Percentiles rank a stretch among this genome's conserved stretches.
Evolutionary conservation across 2,329 filamentous ascomycete genomes (phyloP).

Genomic region (Aspergillus japonicus): DNA sequence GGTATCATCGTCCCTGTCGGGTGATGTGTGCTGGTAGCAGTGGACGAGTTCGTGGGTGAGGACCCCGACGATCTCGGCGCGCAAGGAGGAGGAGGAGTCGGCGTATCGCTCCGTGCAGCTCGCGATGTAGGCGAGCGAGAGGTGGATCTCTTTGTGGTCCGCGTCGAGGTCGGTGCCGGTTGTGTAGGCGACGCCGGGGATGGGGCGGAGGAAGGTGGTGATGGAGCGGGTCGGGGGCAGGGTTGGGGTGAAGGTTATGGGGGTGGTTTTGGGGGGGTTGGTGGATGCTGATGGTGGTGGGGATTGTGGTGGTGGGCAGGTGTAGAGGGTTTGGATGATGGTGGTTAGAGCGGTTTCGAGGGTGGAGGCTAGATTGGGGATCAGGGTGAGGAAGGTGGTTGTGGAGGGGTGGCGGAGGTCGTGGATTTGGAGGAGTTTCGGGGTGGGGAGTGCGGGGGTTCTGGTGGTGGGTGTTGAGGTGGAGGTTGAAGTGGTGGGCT

Average conservation of each 20-base stretch:
- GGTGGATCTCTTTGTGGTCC: slow-evolving; percentile 91
- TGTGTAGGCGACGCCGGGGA: slow-evolving; percentile 87
- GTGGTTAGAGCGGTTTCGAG: slow-evolving; percentile 63
- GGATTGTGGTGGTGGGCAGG: slow-evolving; percentile 10
- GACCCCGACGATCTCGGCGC: slow-evolving; percentile 73
- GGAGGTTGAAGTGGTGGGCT: slow-evolving; percentile 25
- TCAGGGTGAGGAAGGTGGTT: slow-evolving; percentile 61
- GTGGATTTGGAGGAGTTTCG: slow-evolving; percentile 37
- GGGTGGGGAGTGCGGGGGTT: slow-evolving; percentile 20
- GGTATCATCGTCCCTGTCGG: slow-evolving; percentile 30
- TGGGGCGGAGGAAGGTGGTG: slow-evolving; percentile 74
- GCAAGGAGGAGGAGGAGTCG: slow-evolving; percentile 24
- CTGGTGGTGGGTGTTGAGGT: slow-evolving; percentile 3
- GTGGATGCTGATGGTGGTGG: neutral
- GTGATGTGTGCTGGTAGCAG: slow-evolving; percentile 80
- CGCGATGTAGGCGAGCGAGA: slow-evolving; percentile 73
- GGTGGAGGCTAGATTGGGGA: slow-evolving; percentile 60
- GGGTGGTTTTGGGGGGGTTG: slow-evolving; percentile 11
- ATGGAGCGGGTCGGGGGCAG: slow-evolving; percentile 74
- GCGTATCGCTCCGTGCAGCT: slow-evolving; percentile 19
- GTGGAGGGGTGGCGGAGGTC: slow-evolving; percentile 49
- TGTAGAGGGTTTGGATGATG: slow-evolving; percentile 74
- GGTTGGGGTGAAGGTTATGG: slow-evolving; percentile 30
- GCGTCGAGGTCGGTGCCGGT: slow-evolving; percentile 73
- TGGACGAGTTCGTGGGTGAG: slow-evolving; percentile 92